Evolutionary conservation across 1,284 basidiomycete genomes (phyloP), one percentile per base, ranked within the genome.

Genomic region (Tetrapyrgos nigripes): DNA sequence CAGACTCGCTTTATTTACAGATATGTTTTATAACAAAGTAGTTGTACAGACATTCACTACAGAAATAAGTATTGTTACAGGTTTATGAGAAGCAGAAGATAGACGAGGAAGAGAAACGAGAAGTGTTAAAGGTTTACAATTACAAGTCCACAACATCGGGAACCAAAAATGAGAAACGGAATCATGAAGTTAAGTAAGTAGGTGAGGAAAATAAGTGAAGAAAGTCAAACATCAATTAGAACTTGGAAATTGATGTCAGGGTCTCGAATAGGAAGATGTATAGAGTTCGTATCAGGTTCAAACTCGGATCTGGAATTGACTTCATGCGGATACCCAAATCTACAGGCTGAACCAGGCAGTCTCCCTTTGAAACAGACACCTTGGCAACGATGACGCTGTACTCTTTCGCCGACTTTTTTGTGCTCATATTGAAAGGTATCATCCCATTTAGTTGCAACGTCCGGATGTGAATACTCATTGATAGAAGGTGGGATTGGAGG

Each of bases 161-260:
- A n/a, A n/a, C n/a, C n/a, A n/a, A n/a, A n/a, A n/a, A n/a, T n/a
- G n/a, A n/a, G n/a, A n/a, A n/a, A n/a, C n/a, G n/a, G n/a, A n/a
- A n/a, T n/a, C n/a, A n/a, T n/a, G n/a, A n/a, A n/a, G n/a, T n/a
- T n/a, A n/a, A n/a, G n/a, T n/a, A n/a, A n/a, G n/a, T n/a, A n/a
- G n/a, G n/a, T n/a, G n/a, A n/a, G n/a, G n/a, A n/a, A n/a, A n/a
- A n/a, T n/a, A n/a, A n/a, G n/a, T n/a, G n/a, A n/a, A n/a, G n/a
- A n/a, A n/a, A n/a, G n/a, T n/a, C n/a, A n/a, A n/a, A n/a, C n/a
- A n/a, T n/a, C n/a, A n/a, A 62, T 58, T 1, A 43, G 29, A 56
- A 70, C 72, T 50, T 66, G 70, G 33, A 64, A 69, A 49, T 74
- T 74, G 0, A 74, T 58, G 47, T 65, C 23, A 0, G 63, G 52